Evolutionary conservation across 768 basidiomycete genomes (phyloP), one percentile per base, ranked within the genome.

Genomic region (Leccinellum albellum): DNA sequence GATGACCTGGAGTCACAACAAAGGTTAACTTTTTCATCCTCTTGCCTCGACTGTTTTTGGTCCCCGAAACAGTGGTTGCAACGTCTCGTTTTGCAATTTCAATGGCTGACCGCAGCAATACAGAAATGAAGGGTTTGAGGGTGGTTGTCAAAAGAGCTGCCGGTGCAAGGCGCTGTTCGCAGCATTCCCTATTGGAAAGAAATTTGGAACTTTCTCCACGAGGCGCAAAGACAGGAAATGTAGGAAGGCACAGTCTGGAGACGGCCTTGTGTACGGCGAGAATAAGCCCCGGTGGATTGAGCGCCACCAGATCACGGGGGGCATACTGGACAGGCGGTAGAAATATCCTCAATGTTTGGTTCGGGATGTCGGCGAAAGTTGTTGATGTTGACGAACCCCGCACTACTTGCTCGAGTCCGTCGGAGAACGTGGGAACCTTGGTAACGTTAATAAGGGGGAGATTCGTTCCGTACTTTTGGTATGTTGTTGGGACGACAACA

Each of bases 1-100:
- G 53, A 56, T 79, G 78, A 31, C 71, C 64, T 3, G 76, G 78
- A 1, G 76, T 75, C 46, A 79, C 64, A 46, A 75, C 50, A 12
- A 69, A 62, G 9, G 63, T 58, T 52, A 61, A 40, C 57, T 61
- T 67, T 20, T 65, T 70, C 56, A n/a, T 50, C 54, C 58, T 68
- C 54, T 58, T 65, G 53, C 65, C 54, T 28, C 67, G 62, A 28
- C 59, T 56, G 26, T 50, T 44, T 56, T 61, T 67, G 26, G 54
- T 56, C 33, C 50, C 59, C 20, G 64, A 63, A 23, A 51, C 56
- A 51, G 62, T 50, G 4, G 69, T 67, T 37, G 56, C 61, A 49
- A 71, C 67, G 54, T 76, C 76, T 29, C 56, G 61, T 57, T 70
- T 71, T 23, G 70, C 66, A 21, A 65, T 63, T 29, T 73, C 73